Base-by-base conservation (phyloP, 352 stramenopile genomes). In the Albugo laibachii region DNA sequence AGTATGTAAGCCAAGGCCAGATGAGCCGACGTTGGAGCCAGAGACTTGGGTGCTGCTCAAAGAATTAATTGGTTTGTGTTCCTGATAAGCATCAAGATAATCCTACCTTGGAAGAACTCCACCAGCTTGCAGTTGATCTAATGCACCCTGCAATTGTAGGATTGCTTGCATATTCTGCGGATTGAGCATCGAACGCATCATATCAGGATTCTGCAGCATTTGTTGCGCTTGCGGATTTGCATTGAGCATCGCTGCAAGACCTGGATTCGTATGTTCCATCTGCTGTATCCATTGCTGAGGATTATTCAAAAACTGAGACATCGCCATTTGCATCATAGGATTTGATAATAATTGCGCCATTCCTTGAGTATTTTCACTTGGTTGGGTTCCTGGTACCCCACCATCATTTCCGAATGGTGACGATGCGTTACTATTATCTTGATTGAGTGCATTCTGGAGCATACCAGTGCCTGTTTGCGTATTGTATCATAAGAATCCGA, bases 141-240 rank as follows among this genome's bases (percentile, higher is more conserved):
- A 92, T 12, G 76, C 77, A 41, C 55, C 72, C 53, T 94, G 82
- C 70, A 94, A 83, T 56, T 94, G 80, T 65, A 92, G 79, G 69
- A 94, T 88, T 13, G 82, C 82, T 55, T 93, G 80, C 13, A 94
- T 56, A 58, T 92, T 94, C 51, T 89, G 68, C 27, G 82, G 82
- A 62, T 94, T 91, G 66, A 89, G 81, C 50, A 83, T 82, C 18
- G 75, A 64, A 14, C 75, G 74, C 18, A 94, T 47, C 16, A 91
- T 84, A 34, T 89, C 71, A 5, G 81, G 81, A 60, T 92, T 92
- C 49, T 69, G 64, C 69, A 96, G 79, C 80, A 91, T 89, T 57
- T 92, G 58, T 36, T 81, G 70, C 62, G 91, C 66, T 55, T 88
- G 73, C 5, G 85, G 85, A 52, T 96, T 93, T 19, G 76, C 63